A percentile compares a stretch with the other conserved stretches of the same genome.
phyloP scores from a whole-genome alignment of 2,329 filamentous ascomycete species.

The Cladophialophora bantiana region DNA sequence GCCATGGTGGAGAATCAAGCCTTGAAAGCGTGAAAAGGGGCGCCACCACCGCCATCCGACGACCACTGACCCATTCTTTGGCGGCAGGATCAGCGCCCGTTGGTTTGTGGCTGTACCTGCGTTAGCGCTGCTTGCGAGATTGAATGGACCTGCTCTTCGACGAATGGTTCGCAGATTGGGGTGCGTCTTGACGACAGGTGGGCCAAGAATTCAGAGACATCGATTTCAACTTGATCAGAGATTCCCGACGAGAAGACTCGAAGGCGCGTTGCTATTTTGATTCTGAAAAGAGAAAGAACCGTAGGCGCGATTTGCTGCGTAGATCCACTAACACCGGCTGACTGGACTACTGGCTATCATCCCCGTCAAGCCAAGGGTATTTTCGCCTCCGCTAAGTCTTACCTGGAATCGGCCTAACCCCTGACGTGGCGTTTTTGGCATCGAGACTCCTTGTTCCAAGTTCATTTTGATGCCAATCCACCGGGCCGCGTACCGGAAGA shows the following conservation, averaged over 20 bases:
- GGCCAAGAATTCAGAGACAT: slow-evolving; percentile 7
- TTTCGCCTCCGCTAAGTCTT: not conserved
- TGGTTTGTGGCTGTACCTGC: slow-evolving; percentile 29
- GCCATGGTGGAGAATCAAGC: slow-evolving; percentile 5
- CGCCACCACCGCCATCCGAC: slow-evolving; percentile 18
- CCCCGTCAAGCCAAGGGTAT: not conserved
- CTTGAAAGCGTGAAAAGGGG: slow-evolving; percentile 13
- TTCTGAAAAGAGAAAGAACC: not conserved
- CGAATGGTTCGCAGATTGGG: slow-evolving; percentile 12
- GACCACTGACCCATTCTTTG: slow-evolving; percentile 8
- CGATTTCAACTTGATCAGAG: slow-evolving; percentile 5
- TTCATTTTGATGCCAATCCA: not conserved
- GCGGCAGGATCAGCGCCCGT: slow-evolving; percentile 17
- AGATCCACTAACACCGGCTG: not conserved
- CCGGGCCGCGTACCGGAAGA: not conserved
- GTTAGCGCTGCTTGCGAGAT: slow-evolving; percentile 21
- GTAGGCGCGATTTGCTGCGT: no score
- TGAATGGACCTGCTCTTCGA: slow-evolving; percentile 14
- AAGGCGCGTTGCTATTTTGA: not conserved
- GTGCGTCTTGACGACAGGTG: not conserved
- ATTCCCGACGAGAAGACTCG: not conserved
- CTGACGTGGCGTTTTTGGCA: not conserved
- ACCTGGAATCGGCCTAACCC: not conserved
- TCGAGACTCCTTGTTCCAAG: not conserved
- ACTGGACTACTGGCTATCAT: not conserved